Conservation (phyloP, 176 grass and related monocot species). For the Phragmites australis region DNA sequence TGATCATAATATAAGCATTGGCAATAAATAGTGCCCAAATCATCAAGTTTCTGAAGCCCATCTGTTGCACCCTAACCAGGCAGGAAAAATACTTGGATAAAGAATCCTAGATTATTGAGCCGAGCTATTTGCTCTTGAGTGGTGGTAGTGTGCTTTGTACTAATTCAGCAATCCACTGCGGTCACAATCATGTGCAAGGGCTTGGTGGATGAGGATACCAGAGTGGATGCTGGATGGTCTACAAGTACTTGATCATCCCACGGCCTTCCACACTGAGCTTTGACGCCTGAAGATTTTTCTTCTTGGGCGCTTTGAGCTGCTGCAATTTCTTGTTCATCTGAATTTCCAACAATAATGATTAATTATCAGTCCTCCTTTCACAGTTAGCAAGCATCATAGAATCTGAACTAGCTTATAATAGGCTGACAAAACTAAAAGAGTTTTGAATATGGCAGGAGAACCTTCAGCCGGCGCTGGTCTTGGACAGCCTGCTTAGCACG, state of each 20-base stretch:
- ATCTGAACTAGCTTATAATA: slow-evolving; percentile 11
- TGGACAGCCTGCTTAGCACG: slow-evolving; percentile 80
- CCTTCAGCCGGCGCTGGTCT: slow-evolving; percentile 76
- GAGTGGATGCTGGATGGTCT: slow-evolving; percentile 15
- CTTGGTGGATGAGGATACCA: not conserved
- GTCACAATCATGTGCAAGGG: not conserved
- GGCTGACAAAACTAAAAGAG: not conserved
- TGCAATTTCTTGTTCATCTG: slow-evolving; percentile 97
- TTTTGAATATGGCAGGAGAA: slow-evolving; percentile 21
- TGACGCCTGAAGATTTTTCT: slow-evolving; percentile 92
- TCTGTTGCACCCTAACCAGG: slow-evolving; percentile 30
- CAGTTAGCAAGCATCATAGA: not conserved
- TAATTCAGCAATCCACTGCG: slow-evolving; percentile 4
- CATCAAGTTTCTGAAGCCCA: not conserved
- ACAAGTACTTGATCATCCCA: slow-evolving; percentile 92
- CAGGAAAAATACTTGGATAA: slow-evolving; percentile 36
- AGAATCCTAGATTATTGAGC: slow-evolving; percentile 8
- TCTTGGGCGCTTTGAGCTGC: slow-evolving; percentile 87
- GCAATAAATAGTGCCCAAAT: not conserved
- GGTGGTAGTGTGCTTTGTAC: not conserved
- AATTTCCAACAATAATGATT: slow-evolving; percentile 7
- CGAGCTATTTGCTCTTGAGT: not conserved
- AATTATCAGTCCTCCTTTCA: not conserved
- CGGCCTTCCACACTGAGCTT: slow-evolving; percentile 95
- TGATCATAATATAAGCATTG: not conserved